Conservation (phyloP, 2,329 filamentous ascomycete genomes). For the Zymoseptoria ardabiliae region DNA sequence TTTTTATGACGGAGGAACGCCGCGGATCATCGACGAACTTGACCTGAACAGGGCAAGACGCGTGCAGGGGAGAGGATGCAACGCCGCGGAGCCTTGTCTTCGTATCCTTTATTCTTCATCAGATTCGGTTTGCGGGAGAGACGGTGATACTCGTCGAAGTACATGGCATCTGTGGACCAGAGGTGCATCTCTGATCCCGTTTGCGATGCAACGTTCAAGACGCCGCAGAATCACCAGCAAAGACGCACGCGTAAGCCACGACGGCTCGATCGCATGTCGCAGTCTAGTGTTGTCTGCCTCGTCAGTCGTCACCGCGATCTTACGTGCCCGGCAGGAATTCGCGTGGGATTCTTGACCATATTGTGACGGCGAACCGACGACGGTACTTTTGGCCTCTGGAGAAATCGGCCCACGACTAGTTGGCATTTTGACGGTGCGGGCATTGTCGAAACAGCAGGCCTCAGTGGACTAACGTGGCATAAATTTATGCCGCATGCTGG, state of each 20-base stretch:
- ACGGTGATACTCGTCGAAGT: too few species aligned
- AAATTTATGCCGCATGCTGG: background rate
- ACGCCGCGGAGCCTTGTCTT: background rate
- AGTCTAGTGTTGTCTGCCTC: background rate
- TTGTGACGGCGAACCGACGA: too few species aligned
- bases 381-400: too few species aligned
- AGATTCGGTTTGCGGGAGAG: too few species aligned
- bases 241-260: background rate
- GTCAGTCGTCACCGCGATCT: too few species aligned
- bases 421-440: too few species aligned
- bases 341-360: background rate
- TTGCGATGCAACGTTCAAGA: background rate
- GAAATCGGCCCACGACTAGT: too few species aligned
- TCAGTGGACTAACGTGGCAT: constrained; percentile 9
- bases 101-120: too few species aligned
- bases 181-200: too few species aligned
- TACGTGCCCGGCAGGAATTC: background rate
- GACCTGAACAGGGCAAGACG: too few species aligned
- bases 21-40: background rate
- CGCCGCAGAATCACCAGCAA: background rate
- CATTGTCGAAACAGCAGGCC: too few species aligned
- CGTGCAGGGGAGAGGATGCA: background rate
- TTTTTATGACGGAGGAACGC: background rate
- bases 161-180: too few species aligned
- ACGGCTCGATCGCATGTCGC: background rate